These are phyloP conservation scores for Saturnispora gosingensis DNA, from an alignment of 805 yeast species.

Conservation along the genomic window DNA sequence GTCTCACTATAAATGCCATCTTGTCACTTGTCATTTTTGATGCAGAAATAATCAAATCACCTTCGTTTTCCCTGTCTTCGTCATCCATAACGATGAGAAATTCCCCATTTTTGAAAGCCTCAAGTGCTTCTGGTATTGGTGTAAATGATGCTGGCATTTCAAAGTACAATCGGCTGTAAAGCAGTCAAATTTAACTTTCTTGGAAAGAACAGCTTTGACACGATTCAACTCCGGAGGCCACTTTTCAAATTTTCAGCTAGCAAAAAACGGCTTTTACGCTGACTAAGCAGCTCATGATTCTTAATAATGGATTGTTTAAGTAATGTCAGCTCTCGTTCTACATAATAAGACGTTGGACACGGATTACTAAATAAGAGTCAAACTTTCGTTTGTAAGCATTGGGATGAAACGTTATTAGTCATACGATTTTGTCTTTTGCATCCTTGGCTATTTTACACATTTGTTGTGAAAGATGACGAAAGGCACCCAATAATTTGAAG, in stretches of 20 bases:
- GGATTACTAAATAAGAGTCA: too few species aligned
- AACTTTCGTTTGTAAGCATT: too few species aligned
- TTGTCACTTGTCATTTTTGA: slow-evolving; percentile 64
- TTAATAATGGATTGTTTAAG: not conserved
- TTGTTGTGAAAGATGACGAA: too few species aligned
- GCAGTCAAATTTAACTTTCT: not conserved
- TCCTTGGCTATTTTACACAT: too few species aligned
- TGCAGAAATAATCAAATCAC: slow-evolving; percentile 94
- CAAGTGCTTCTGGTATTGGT: slow-evolving; percentile 60
- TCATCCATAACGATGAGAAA: slow-evolving; percentile 96
- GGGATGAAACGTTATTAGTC: too few species aligned
- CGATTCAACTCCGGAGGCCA: not conserved
- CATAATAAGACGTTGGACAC: too few species aligned
- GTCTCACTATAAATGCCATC: slow-evolving; percentile 89
- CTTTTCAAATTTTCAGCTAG: not conserved
- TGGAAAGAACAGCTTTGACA: not conserved
- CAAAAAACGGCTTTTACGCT: not conserved
- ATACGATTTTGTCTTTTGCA: too few species aligned
- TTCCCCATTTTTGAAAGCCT: slow-evolving; percentile 66
- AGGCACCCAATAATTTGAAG: too few species aligned
- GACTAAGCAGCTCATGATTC: slow-evolving; percentile 6
- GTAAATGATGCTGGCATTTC: slow-evolving; percentile 28
- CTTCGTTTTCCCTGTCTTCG: slow-evolving; percentile 93
- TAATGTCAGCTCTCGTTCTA: not conserved
- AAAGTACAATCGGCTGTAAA: too few species aligned